A percentile compares a stretch with the other conserved stretches of the same genome.
These are phyloP conservation scores for Claviceps pazoutovae DNA, from an alignment of 2,329 filamentous ascomycete species.

Conservation along the genomic window DNA sequence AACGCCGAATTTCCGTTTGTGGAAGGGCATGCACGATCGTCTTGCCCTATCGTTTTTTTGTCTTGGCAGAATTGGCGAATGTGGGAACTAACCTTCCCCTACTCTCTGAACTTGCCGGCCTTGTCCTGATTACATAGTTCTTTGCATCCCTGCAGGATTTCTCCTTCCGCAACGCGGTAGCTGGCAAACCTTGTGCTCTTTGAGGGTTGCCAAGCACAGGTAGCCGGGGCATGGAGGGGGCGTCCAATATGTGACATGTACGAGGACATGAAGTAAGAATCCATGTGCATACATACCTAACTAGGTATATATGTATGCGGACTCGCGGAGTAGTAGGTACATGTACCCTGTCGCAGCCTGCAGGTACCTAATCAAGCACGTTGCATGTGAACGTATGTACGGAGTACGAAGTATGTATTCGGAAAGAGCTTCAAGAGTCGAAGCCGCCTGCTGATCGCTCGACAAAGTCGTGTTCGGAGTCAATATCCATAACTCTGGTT, in stretches of 20 bases:
- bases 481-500: not conserved
- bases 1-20: conserved; percentile 1
- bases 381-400: not conserved
- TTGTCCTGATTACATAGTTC: not conserved
- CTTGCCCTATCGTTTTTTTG: not conserved
- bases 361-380: not conserved
- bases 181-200: not conserved
- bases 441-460: not conserved
- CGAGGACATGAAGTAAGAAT: not conserved
- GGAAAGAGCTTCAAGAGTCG: not conserved
- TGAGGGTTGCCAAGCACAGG: not conserved
- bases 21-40: not conserved
- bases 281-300: not conserved
- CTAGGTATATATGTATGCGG: too few relatives aligned
- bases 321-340: too few relatives aligned
- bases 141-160: not conserved
- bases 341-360: not conserved
- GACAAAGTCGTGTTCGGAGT: not conserved
- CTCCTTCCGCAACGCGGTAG: not conserved
- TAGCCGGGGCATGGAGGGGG: too few relatives aligned
- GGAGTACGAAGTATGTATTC: not conserved
- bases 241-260: not conserved
- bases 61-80: not conserved
- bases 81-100: not conserved
- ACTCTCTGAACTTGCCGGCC: not conserved